Percentiles rank a stretch among this genome's conserved stretches.
Conservation (phyloP, 768 basidiomycete species). For the Suillus bovinus region DNA sequence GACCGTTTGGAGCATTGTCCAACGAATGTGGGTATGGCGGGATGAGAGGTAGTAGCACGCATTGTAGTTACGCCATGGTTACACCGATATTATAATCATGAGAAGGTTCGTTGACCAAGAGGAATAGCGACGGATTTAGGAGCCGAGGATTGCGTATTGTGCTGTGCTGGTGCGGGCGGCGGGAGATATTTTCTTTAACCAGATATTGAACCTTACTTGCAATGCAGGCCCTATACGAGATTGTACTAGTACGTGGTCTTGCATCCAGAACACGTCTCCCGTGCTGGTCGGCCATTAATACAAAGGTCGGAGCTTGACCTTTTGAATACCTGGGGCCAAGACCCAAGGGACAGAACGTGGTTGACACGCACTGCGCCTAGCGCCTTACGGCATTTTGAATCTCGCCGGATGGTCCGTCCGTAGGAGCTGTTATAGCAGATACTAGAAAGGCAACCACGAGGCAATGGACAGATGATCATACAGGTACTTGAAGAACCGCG, state of each 20-base stretch:
- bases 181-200: neutral
- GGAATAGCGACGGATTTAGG: neutral
- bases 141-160: neutral
- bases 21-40: neutral
- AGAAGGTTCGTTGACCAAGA: neutral
- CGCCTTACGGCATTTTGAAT: neutral
- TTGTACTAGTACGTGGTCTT: neutral
- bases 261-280: neutral
- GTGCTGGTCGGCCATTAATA: neutral
- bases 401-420: conserved; percentile 4
- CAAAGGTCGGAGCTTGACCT: neutral
- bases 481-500: neutral
- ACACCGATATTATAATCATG: conserved; percentile 1
- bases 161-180: neutral
- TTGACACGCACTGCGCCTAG: neutral
- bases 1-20: neutral
- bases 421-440: neutral
- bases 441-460: neutral
- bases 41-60: neutral
- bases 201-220: neutral
- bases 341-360: neutral
- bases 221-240: neutral
- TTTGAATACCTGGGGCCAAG: neutral
- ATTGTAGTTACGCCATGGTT: neutral
- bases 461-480: neutral